Evolutionary conservation across 1,284 basidiomycete genomes (phyloP), one percentile per base, ranked within the genome.

Genomic region (Sporisorium exsertum): DNA sequence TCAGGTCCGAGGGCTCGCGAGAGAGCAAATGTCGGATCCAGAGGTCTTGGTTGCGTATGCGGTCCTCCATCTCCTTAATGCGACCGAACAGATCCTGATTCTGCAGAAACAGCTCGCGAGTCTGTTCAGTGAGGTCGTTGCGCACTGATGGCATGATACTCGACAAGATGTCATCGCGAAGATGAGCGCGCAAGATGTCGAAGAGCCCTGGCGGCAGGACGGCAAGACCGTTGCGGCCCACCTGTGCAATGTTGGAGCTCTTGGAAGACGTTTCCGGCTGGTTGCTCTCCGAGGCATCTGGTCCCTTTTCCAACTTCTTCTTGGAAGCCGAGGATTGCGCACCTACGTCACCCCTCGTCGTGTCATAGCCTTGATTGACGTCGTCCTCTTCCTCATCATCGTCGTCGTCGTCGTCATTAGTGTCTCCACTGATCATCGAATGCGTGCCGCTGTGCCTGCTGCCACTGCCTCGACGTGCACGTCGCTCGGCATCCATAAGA

Each of bases 121-220:
- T 72, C 53, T 77, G 74, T 57, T 77, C 74, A 3, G 70, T 60
- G n/a, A 77, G 46, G 42, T 77, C 74, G 52, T 58, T 72, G 32
- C 74, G 69, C 35, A 77, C 64, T 29, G 71, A 61, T 1, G 74
- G 74, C 70, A 77, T 72, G 70, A 72, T 72, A 47, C 70, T 67
- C 20, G 69, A 59, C 27, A 77, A 40, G 29, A 77, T 70, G 40
- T 77, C 74, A 40, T 77, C 74, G 46, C 64, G 62, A 40, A 77
- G 70, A 47, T 72, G 70, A 12, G 63, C 70, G 40, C 74, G 74
- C 33, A 77, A 43, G 26, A 77, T 77, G 49, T 77, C 74, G 27
- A 77, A 77, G 15, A 77, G 53, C 5, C 74, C 74, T 0, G 74
- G 74, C 1, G 74, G 70, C 27, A 77, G 63, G 18, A 77, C 74